These are phyloP conservation scores for Colletotrichum sp. DNA, from an alignment of 2,329 filamentous ascomycete genomes.

Conservation along the genomic window DNA sequence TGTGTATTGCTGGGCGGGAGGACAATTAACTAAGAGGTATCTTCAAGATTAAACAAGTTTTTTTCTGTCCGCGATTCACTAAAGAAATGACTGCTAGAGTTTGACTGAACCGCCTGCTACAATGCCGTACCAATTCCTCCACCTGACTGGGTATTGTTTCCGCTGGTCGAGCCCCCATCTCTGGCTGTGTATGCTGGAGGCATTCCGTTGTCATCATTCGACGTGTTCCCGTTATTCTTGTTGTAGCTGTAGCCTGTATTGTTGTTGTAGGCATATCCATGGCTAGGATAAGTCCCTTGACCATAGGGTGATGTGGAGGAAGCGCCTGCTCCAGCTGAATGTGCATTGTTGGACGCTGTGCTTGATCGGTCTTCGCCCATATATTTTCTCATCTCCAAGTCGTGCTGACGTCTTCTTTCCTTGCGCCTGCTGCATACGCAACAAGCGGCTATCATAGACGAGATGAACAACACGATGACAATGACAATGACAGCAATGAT, in stretches of 20 bases:
- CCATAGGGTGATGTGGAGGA: not conserved
- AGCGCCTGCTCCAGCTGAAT: not conserved
- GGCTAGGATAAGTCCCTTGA: not conserved
- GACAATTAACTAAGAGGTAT: not conserved
- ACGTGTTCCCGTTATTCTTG: not conserved
- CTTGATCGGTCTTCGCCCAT: not conserved
- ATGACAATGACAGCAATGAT: not conserved
- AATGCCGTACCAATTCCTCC: not conserved
- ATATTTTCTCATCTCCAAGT: not conserved
- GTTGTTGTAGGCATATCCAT: not conserved
- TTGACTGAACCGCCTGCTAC: not conserved
- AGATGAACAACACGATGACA: not conserved
- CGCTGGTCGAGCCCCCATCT: not conserved
- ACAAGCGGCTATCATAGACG: not conserved
- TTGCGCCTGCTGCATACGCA: not conserved
- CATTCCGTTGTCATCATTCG: not conserved
- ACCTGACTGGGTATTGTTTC: not conserved
- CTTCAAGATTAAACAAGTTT: accelerated
- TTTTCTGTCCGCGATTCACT: accelerated
- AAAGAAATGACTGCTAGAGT: not conserved
- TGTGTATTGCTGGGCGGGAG: accelerated
- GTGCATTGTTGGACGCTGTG: not conserved
- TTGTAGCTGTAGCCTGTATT: not conserved
- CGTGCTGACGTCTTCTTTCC: not conserved
- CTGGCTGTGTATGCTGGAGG: not conserved